Percentiles rank a stretch among this genome's conserved stretches.
Conservation (phyloP, 352 stramenopile genomes). For the Globisporangium uncinulatum region DNA sequence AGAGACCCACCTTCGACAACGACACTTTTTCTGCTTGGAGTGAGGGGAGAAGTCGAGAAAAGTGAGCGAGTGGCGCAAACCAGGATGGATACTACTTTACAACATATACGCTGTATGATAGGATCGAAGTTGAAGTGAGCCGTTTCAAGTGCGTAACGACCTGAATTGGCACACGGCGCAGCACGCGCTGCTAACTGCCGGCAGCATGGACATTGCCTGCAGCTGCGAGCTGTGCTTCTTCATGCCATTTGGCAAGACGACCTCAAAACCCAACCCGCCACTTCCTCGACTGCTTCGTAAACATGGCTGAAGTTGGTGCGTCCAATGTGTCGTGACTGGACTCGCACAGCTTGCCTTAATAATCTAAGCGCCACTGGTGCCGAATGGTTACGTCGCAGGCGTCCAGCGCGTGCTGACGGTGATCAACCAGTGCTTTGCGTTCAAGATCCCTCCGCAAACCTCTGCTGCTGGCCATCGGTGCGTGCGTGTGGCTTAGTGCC, state of each 20-base stretch:
- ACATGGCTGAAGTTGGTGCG: slow-evolving; percentile 4
- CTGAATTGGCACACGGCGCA: slow-evolving; percentile 31
- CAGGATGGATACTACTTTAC: no score
- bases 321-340: neutral
- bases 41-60: no score
- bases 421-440: slow-evolving; percentile 71
- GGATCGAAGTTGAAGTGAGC: no score
- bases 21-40: neutral
- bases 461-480: slow-evolving; percentile 55
- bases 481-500: slow-evolving; percentile 21
- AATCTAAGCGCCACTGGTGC: neutral
- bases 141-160: no score
- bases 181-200: slow-evolving; percentile 5
- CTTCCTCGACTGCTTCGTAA: neutral
- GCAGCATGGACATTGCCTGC: slow-evolving; percentile 11
- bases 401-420: slow-evolving; percentile 52
- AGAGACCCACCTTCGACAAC: neutral
- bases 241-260: slow-evolving; percentile 19
- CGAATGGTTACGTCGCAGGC: slow-evolving; percentile 15
- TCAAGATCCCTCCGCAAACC: slow-evolving; percentile 59
- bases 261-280: neutral
- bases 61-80: no score
- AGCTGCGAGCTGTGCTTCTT: slow-evolving; percentile 58
- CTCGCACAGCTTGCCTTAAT: neutral
- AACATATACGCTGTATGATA: no score